Base-by-base conservation (phyloP, 352 stramenopile genomes). In the Phytophthora citrophthora region DNA sequence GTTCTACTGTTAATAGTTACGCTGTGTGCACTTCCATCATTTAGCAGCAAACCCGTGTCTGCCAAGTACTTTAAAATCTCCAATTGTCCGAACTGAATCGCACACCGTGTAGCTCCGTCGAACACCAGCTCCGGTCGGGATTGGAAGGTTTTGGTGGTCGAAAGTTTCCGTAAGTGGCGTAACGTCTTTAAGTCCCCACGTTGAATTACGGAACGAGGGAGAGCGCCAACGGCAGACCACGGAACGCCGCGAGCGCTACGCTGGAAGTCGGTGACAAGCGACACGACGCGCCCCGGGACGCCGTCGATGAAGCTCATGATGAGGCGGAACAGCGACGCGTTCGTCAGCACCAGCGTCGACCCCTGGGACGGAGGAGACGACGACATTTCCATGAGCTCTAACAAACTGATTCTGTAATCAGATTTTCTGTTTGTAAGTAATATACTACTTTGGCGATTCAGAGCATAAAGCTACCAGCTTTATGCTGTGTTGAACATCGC, bases 261-360 rank as follows among this genome's bases (percentile, higher is more conserved):
- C 41, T 70, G 43, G 16, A 65, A 64, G 20, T 59, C 61, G 12
- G 43, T 41, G 9, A 64, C 62, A 1, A 64, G 40, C 9, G 62
- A 47, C 41, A 76, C 13, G 36, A 79, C 43, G 31, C 24, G 55
- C n/a, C 61, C 51, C 11, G 62, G 71, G 0, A 79, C 51, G 44
- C 71, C 71, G 63, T 79, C 71, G 31, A 79, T 49, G 58, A 76
- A 79, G 11, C 10, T 23, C 62, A 70, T 68, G 55, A 79, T 56
- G 50, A 54, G 50, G 41, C 48, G 67, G 44, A 79, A 76, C 3
- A 79, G 59, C 27, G 41, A 7, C 8, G 27, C 36, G 32, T 61
- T 76, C 5, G 67, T 73, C 26, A 79, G 58, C 36, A 79, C 71
- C 9, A 55, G 46, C 12, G 65, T 70, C 40, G 68, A 38, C 10